Evolutionary conservation across 2,329 filamentous ascomycete species (phyloP).

Genomic region (Keithomyces neogunnii): DNA sequence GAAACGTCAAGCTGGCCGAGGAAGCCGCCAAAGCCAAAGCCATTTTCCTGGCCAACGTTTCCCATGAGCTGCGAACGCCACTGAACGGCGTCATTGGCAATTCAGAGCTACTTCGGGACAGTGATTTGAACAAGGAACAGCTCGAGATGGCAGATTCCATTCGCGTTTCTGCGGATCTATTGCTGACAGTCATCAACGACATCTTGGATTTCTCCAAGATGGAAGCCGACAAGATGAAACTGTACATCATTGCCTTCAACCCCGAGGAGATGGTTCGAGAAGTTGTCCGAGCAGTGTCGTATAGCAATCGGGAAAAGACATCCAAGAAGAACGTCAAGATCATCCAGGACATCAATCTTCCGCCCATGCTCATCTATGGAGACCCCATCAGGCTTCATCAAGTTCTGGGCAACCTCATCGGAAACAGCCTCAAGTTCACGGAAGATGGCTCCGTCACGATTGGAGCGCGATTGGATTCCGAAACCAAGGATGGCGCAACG

Average conservation of each 20-base stretch:
- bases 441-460: constrained; percentile 81
- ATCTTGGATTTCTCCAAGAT: constrained; percentile 94
- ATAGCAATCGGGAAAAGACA: constrained; percentile 56
- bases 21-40: constrained; percentile 78
- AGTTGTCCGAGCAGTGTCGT: constrained; percentile 57
- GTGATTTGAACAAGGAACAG: constrained; percentile 65
- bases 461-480: constrained; percentile 61
- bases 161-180: constrained; percentile 72
- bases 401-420: constrained; percentile 73
- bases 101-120: constrained; percentile 74
- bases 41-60: constrained; percentile 73
- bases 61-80: constrained; percentile 72
- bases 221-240: constrained; percentile 79
- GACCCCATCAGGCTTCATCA: constrained; percentile 60
- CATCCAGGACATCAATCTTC: constrained; percentile 61
- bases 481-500: constrained; percentile 61
- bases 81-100: constrained; percentile 87
- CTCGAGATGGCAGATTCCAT: constrained; percentile 83
- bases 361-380: constrained; percentile 64
- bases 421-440: constrained; percentile 92
- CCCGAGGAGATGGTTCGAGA: constrained; percentile 59
- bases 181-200: constrained; percentile 91
- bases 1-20: constrained; percentile 73
- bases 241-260: constrained; percentile 63
- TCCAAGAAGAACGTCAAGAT: constrained; percentile 56